Evolutionary conservation across 106 monocot genomes (phyloP).

Genomic region (Acorus calamus): DNA sequence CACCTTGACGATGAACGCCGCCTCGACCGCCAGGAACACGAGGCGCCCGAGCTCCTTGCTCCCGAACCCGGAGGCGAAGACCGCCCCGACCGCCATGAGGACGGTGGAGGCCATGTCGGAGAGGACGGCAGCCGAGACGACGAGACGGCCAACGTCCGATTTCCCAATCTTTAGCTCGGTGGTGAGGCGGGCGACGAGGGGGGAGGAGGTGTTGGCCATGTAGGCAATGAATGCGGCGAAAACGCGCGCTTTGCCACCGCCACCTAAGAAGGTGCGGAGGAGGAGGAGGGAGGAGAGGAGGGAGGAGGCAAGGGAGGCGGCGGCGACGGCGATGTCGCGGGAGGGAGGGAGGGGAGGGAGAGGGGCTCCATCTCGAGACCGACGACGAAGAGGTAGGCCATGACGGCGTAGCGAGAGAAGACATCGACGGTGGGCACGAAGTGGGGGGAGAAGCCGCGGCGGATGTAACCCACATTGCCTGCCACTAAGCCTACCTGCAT

Average conservation of each 20-base stretch:
- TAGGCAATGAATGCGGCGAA: slow-evolving; percentile 15
- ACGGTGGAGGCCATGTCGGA: slow-evolving; percentile 45
- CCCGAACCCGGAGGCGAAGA: not conserved
- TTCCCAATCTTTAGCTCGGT: slow-evolving; percentile 71
- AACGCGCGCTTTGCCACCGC: not conserved
- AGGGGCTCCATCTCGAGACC: slow-evolving; percentile 68
- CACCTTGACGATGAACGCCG: slow-evolving; percentile 1
- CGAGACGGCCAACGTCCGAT: slow-evolving; percentile 45
- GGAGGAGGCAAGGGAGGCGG: slow-evolving; percentile 30
- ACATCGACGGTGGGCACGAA: slow-evolving; percentile 4
- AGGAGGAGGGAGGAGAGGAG: slow-evolving; percentile 10
- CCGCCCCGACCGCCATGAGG: slow-evolving; percentile 17
- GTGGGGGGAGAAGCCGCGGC: not conserved
- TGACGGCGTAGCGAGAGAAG: slow-evolving; percentile 11
- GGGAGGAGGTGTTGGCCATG: slow-evolving; percentile 41
- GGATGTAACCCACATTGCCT: slow-evolving; percentile 15
- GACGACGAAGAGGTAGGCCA: slow-evolving; percentile 44
- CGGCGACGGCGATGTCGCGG: slow-evolving; percentile 29
- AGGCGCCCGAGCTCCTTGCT: not conserved
- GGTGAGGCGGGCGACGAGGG: slow-evolving; percentile 48
- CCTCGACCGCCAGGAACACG: not conserved
- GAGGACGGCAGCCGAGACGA: slow-evolving; percentile 34
- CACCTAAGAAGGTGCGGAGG: slow-evolving; percentile 9
- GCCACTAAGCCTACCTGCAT: slow-evolving; percentile 30
- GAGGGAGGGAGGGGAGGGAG: slow-evolving; percentile 9